These are phyloP conservation scores for Obelidium mucronatum DNA, from an alignment of 192 early-diverging fungal genomes.

Conservation along the genomic window DNA sequence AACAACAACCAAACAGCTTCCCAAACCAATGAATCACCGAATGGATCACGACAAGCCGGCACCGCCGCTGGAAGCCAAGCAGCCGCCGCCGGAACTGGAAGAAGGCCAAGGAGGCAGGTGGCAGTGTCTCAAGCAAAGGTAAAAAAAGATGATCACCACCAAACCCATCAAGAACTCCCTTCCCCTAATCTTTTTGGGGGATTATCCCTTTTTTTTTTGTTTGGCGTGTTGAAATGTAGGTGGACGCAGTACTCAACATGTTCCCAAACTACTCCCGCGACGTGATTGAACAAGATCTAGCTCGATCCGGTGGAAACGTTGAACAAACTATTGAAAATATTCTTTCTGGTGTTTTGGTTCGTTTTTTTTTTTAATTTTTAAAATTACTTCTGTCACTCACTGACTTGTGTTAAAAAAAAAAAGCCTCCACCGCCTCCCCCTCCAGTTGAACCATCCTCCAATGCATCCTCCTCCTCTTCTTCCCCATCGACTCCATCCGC, in stretches of 20 bases:
- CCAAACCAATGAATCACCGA: not conserved
- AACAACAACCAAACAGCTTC: not conserved
- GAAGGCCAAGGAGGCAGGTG: not conserved
- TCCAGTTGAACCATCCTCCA: constrained; percentile 36
- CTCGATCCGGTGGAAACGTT: constrained; percentile 35
- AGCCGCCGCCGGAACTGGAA: not conserved
- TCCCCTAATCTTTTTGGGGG: not conserved
- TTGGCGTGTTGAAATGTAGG: constrained; percentile 7
- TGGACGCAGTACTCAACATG: constrained; percentile 38
- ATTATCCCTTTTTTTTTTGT: not conserved
- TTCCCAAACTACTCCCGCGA: constrained; percentile 36
- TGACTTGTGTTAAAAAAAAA: not conserved
- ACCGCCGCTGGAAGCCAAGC: not conserved
- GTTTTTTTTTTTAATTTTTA: not conserved
- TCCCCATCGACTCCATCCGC: constrained; percentile 20
- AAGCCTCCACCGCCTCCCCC: constrained; percentile 11
- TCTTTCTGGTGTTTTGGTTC: constrained; percentile 26
- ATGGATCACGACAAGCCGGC: too few relatives aligned
- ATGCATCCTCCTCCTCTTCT: constrained; percentile 43
- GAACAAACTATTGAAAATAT: constrained; percentile 40
- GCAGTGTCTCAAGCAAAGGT: constrained; percentile 14
- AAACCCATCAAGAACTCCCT: not conserved
- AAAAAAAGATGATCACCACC: not conserved
- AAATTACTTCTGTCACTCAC: not conserved
- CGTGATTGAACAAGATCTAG: constrained; percentile 38